Evolutionary conservation across 2,329 filamentous ascomycete genomes (phyloP), one percentile per base, ranked within the genome.

Genomic region (Alternaria panax): DNA sequence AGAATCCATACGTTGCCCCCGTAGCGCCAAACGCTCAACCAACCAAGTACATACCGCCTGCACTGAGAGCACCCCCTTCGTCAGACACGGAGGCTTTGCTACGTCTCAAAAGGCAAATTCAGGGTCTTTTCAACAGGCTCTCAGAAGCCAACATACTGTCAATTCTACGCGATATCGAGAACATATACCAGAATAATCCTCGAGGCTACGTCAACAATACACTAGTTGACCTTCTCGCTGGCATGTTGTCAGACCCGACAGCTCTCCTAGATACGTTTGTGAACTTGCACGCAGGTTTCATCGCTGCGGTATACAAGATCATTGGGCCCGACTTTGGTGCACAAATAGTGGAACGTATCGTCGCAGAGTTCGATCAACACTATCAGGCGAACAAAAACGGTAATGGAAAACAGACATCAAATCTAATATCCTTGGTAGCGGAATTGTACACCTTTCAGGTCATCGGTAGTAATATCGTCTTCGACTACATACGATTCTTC

Each of bases 381-480:
- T 91, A 92, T 65, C 81, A 80, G 57, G 75, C 24, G 4, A 76
- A 75, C 55, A 79, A 79, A 46, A 58, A 67, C 5, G 74, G 73
- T 3, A 71, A 75, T 5, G 77, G 76, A 30, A 79, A 79, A 40
- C 93, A 93, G 73, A 85, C 89, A 55, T 83, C 86, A 2, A 97
- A 99, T 75, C 78, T 97, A 42, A 85, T 97, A 28, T 91, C 91
- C 1, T 85, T 98, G 28, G 81, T 98, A 14, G 88, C 93, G 0
- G 89, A 97, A 72, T 83, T 98, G 38, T 99, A 98, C 80, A 93
- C 92, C 50, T 96, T 99, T 73, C 92, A 96, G 70, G 88, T 97
- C 22, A 85, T 97, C 43, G 89, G 91, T 40, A 90, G 90, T 70
- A 90, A 88, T 51, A 84, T 99, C 27, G 84, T 98, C 25, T 98